A percentile compares a stretch with the other conserved stretches of the same genome.
These are phyloP conservation scores for Chalciporus piperatus DNA, from an alignment of 768 basidiomycete species.

Conservation along the genomic window DNA sequence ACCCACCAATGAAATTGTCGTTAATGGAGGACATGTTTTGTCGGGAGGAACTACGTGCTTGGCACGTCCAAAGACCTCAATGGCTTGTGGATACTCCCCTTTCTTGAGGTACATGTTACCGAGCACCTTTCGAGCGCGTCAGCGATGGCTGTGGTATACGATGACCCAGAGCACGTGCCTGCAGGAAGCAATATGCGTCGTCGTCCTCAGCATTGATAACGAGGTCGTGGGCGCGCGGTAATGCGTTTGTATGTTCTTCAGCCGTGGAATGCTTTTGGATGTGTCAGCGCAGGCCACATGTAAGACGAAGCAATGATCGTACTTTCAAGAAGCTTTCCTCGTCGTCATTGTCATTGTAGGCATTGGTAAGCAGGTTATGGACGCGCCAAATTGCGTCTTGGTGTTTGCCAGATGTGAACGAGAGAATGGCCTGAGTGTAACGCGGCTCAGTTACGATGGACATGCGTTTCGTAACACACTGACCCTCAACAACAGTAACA, in stretches of 20 bases:
- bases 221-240: background rate
- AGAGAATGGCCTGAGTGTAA: background rate
- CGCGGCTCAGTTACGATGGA: background rate
- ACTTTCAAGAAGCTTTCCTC: no score
- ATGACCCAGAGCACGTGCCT: background rate
- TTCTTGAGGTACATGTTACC: background rate
- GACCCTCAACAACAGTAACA: conserved; percentile 1
- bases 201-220: background rate
- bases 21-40: no score
- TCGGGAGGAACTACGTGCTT: background rate
- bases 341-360: background rate
- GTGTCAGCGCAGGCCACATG: no score
- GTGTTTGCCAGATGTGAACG: background rate
- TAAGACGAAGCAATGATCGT: no score
- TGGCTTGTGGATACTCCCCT: conserved; percentile 2
- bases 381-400: background rate
- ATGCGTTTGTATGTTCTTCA: no score
- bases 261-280: no score
- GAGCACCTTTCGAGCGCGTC: background rate
- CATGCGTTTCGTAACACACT: background rate
- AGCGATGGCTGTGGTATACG: background rate
- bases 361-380: background rate
- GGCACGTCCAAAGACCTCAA: background rate
- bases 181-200: background rate
- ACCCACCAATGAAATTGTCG: conserved; percentile 3